Evolutionary conservation across 371 early-diverging fungal genomes (phyloP), one percentile per base, ranked within the genome.

Genomic region (Mortierella sp.): DNA sequence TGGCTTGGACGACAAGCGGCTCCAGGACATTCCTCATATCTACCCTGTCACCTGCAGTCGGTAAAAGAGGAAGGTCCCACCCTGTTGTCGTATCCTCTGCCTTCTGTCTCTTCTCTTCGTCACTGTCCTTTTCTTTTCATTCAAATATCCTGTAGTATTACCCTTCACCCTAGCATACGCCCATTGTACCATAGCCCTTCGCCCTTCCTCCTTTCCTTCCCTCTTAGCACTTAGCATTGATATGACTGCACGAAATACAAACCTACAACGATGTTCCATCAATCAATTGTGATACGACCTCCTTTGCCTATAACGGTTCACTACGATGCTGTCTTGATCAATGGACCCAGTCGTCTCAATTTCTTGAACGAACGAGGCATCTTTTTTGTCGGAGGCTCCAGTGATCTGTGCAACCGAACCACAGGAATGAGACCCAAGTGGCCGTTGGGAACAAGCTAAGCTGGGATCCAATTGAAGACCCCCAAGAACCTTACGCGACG

Each of bases 1-100:
- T 21, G 83, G 80, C 13, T 40, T 83, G 72, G 80, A 83, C 64
- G 84, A 83, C 77, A 54, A 78, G 81, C 76, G 86, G 51, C 53
- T 86, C 72, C 86, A 86, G 73, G 86, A 86, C 46, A 86, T 86
- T 26, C 86, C 86, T 19, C 79, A 81, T 72, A 86, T 86, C 75
- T 86, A 86, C 74, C 86, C 86, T 24, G 86, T 86, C 37, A 69
- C 85, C 19, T 80, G 80, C 53, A 84, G 72, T n/a, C 84, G 84
- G n/a, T 84, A 80, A 69, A 75, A 16, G 13, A 19, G 34, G 51
- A 11, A 21, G 1, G n/a, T 67, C 43, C 43, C 0, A 9, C 44
- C 46, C 28, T 48, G 46, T n/a, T 48, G n/a, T 8, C 31, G 21
- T 50, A 16, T n/a, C 24, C 37, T 31, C n/a, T 24, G 24, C 24